Conservation (phyloP, 2,329 filamentous ascomycete genomes). For the Alternaria infectoria region DNA sequence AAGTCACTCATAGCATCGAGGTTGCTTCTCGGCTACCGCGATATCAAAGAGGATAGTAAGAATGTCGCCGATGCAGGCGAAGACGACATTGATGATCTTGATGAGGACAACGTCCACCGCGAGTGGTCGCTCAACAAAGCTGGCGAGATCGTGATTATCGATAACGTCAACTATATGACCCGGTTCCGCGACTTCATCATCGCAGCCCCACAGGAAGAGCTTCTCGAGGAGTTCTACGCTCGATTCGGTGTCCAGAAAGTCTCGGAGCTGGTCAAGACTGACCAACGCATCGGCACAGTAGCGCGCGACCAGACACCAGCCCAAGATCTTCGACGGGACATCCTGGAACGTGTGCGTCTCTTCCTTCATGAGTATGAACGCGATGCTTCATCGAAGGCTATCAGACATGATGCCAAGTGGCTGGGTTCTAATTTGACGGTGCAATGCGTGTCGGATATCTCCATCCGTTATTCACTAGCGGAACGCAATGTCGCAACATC, state of each 20-base stretch:
- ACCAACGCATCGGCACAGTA: conserved; percentile 72
- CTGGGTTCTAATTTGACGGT: conserved; percentile 84
- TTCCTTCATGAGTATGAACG: conserved; percentile 85
- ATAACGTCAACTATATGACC: conserved; percentile 65
- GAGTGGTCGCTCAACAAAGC: conserved; percentile 80
- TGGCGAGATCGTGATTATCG: conserved; percentile 73
- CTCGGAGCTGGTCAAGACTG: conserved; percentile 78
- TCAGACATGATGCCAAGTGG: conserved; percentile 89
- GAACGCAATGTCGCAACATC: conserved; percentile 64
- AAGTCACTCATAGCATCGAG: conserved; percentile 74
- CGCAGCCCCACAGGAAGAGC: conserved; percentile 88
- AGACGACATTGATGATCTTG: conserved; percentile 53
- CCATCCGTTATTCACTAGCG: conserved; percentile 76
- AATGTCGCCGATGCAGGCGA: conserved; percentile 39
- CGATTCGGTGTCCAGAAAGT: conserved; percentile 79
- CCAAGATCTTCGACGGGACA: conserved; percentile 74
- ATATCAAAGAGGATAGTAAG: conserved; percentile 65
- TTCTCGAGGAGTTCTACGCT: conserved; percentile 82
- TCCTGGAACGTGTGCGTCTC: conserved; percentile 85
- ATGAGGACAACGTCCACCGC: conserved; percentile 59
- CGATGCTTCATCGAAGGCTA: conserved; percentile 62
- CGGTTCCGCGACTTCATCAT: conserved; percentile 85
- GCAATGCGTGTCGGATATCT: conserved; percentile 77
- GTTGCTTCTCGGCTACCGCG: conserved; percentile 84
- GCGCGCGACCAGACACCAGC: conserved; percentile 73